Base-by-base conservation (phyloP, 306 rosid genomes). In the Corylus heterophylla region DNA sequence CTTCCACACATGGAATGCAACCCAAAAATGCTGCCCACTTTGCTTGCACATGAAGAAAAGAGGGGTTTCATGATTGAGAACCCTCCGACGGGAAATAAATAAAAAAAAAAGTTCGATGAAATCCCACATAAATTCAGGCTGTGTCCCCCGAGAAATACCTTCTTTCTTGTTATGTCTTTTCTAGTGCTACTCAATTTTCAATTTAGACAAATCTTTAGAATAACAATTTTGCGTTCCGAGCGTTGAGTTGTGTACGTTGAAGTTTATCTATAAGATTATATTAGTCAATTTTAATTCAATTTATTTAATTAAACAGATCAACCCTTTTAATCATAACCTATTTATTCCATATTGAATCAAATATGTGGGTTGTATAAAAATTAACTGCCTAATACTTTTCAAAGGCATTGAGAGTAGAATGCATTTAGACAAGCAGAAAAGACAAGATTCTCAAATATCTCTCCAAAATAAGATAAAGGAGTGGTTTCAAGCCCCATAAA, bases 21-120 rank as follows among this genome's bases (percentile, higher is more conserved):
- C 78, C 74, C 45, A 45, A 61, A 81, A 76, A 74, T 75, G 79
- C 2, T 79, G 84, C 27, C 74, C 74, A 22, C 86, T 82, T 84
- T 74, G 80, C 86, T 76, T 12, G 88, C 90, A 87, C 87, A 80
- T 80, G 88, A 77, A 71, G 81, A 79, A 84, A 84, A 78, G 79
- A 63, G 66, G 14, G 66, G 3, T 1, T 59, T 59, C 66, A 59
- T 59, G 66, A 59, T 59, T 59, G 37, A 59, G 17, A 29, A 59
- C 27, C 37, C 37, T 12, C 27, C 11, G 0, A 42, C 45, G 8
- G 45, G 1, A 42, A 42, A 5, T 5, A 42, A 39, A n/a, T n/a
- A 39, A 3, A 39, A 58, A 12, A 31, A 35, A 64, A 64, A 13
- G 14, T 66, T 31, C 2, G 71, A 66, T 35, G 47, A 66, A 66